Percentiles rank a stretch among this genome's conserved stretches.
phyloP scores from a whole-genome alignment of 495 filamentous ascomycete genomes.

The Penicillium parvum region DNA sequence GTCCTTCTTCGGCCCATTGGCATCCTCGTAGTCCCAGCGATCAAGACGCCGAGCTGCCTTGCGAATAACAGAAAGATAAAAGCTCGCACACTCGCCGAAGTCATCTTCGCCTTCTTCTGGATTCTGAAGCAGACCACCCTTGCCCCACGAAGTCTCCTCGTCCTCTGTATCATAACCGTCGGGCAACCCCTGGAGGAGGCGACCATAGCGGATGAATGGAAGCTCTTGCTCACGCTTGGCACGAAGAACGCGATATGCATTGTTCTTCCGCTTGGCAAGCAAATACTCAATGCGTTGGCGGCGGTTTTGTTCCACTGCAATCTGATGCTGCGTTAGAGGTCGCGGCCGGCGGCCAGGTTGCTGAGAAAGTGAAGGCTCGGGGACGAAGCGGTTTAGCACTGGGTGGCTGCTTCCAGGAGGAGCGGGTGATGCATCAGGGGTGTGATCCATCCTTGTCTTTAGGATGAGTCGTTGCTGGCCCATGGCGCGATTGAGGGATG shows the following conservation, averaged over 20 bases:
- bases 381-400: conserved; percentile 44
- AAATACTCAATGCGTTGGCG: conserved; percentile 84
- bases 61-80: conserved; percentile 68
- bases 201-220: conserved; percentile 61
- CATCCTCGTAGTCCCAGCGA: conserved; percentile 62
- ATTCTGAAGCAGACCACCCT: conserved; percentile 64
- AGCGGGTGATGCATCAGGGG: conserved; percentile 45
- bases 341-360: conserved; percentile 57
- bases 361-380: conserved; percentile 33
- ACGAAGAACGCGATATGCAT: conserved; percentile 59
- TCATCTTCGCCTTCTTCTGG: conserved; percentile 65
- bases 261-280: conserved; percentile 64
- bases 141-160: conserved; percentile 57
- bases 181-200: conserved; percentile 59
- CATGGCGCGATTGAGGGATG: conserved; percentile 32
- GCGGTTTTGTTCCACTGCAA: conserved; percentile 86
- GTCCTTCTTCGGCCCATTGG: conserved; percentile 42
- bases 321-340: conserved; percentile 86
- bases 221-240: conserved; percentile 55
- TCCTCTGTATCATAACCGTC: conserved; percentile 80
- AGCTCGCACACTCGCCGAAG: conserved; percentile 71
- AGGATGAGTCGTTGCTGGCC: conserved; percentile 44
- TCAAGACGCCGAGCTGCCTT: conserved; percentile 65
- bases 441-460: conserved; percentile 47
- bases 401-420: conserved; percentile 47